phyloP scores from a whole-genome alignment of 108 stramenopile species.

The Licmophora abbreviata region DNA sequence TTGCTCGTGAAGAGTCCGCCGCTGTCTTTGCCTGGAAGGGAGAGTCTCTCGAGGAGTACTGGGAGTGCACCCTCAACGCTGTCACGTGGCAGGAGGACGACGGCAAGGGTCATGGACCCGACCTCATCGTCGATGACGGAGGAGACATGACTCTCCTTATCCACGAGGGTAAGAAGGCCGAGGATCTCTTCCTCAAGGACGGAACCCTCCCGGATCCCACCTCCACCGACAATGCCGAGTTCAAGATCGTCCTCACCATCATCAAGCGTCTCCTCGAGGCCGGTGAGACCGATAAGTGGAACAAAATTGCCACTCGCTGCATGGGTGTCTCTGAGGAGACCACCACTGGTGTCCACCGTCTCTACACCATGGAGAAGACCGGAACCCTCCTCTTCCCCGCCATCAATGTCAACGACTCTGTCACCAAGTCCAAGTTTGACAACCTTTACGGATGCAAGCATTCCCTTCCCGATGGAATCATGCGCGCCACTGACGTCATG shows the following conservation, averaged over 20 bases:
- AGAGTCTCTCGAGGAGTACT: constrained; percentile 98
- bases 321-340: constrained; percentile 99
- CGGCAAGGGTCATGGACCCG: constrained; percentile 97
- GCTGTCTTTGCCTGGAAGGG: constrained; percentile 99
- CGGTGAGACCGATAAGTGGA: constrained; percentile 97
- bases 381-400: constrained; percentile 97
- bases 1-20: constrained; percentile 95
- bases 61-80: constrained; percentile 98
- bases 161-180: constrained; percentile 99
- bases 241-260: constrained; percentile 98
- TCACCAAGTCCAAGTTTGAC: constrained; percentile 99
- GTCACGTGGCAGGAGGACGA: constrained; percentile 96
- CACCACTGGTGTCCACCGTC: constrained; percentile 99
- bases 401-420: constrained; percentile 99
- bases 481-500: constrained; percentile 99
- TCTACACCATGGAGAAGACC: constrained; percentile 98
- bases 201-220: constrained; percentile 96
- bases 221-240: constrained; percentile 98
- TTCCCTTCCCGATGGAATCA: constrained; percentile 99
- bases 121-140: constrained; percentile 99
- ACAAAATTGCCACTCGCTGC: constrained; percentile 91
- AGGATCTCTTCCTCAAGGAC: constrained; percentile 92
- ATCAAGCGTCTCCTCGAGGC: constrained; percentile 93
- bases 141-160: constrained; percentile 99
- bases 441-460: constrained; percentile 99